These are phyloP conservation scores for Blastomyces parvus DNA, from an alignment of 2,329 filamentous ascomycete genomes.

Conservation along the genomic window DNA sequence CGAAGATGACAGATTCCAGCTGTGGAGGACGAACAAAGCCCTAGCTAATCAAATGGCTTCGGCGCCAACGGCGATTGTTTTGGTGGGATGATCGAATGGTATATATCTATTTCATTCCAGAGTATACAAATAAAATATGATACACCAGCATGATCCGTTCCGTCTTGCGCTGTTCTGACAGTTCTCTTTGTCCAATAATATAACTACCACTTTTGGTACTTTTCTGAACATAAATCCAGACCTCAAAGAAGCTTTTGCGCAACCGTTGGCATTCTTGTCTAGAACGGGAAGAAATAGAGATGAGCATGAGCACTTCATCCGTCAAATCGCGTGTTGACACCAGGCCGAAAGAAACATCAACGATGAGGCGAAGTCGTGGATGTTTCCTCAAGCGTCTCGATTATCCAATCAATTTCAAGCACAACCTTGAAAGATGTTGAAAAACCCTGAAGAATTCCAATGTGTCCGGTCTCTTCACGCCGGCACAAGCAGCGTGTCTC, in stretches of 20 bases:
- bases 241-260: background rate
- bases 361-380: background rate
- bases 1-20: background rate
- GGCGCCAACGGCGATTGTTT: background rate
- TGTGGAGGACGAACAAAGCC: background rate
- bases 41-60: background rate
- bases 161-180: background rate
- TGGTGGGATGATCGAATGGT: background rate
- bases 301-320: background rate
- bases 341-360: background rate
- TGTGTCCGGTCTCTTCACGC: background rate
- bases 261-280: no score
- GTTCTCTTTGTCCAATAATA: background rate
- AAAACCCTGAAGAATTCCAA: background rate
- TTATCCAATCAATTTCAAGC: background rate
- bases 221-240: background rate
- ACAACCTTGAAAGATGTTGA: background rate
- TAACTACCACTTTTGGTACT: background rate
- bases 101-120: background rate
- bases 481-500: background rate
- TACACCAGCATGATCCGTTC: background rate
- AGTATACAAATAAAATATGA: background rate
- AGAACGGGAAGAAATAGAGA: background rate
- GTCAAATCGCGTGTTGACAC: background rate
- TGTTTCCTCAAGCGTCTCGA: background rate